Evolutionary conservation across 495 filamentous ascomycete genomes (phyloP).

Genomic region (Aspergillus haitiensis): DNA sequence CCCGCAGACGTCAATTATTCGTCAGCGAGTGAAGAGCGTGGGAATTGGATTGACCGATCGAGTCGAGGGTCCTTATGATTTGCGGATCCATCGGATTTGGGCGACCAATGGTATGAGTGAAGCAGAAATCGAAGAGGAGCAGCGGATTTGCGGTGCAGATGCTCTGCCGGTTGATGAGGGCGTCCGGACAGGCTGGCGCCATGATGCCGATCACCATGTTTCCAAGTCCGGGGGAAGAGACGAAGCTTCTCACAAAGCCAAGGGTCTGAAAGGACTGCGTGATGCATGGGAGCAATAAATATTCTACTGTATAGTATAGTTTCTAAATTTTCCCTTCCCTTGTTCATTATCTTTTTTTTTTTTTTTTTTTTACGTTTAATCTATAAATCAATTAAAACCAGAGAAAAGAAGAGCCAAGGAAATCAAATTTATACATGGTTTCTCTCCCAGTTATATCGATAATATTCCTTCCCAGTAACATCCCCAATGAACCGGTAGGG

Average conservation of each 20-base stretch:
- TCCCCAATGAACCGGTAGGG: too few relatives aligned
- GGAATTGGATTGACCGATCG: conserved; percentile 89
- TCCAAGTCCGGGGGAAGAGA: conserved; percentile 12
- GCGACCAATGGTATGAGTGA: conserved; percentile 54
- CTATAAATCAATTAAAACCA: too few relatives aligned
- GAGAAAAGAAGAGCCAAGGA: too few relatives aligned
- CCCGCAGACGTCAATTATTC: conserved; percentile 83
- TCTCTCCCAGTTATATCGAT: too few relatives aligned
- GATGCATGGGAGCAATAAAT: conserved; percentile 40
- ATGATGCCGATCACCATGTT: neutral
- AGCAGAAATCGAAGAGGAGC: conserved; percentile 42
- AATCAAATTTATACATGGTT: too few relatives aligned
- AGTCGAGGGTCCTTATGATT: conserved; percentile 79
- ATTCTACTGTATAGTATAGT: conserved; percentile 5
- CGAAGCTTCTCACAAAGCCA: conserved; percentile 25
- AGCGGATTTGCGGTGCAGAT: conserved; percentile 43
- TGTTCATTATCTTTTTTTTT: conserved; percentile 28
- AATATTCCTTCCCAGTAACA: too few relatives aligned
- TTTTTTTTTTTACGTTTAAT: neutral
- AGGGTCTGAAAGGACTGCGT: conserved; percentile 41
- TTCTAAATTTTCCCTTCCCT: neutral
- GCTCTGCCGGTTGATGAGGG: conserved; percentile 47
- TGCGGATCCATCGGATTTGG: conserved; percentile 84
- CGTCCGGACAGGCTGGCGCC: conserved; percentile 35
- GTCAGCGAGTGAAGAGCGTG: conserved; percentile 78